These are phyloP conservation scores for Yamadazyma laniorum DNA, from an alignment of 805 yeast genomes.

Conservation along the genomic window DNA sequence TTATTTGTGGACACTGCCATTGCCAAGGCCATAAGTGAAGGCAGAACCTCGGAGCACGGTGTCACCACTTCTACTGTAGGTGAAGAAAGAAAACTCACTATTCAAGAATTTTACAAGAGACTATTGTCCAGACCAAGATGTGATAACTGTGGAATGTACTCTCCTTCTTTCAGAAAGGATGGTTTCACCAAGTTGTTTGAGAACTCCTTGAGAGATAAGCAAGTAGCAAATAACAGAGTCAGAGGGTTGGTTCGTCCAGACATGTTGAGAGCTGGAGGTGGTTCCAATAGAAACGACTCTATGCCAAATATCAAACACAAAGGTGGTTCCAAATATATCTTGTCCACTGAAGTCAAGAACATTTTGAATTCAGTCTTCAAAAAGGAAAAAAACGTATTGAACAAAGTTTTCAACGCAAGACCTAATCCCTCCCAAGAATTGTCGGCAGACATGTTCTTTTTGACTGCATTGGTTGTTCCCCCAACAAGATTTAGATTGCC, in stretches of 20 bases:
- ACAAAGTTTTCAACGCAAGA: slow-evolving; percentile 77
- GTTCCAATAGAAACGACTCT: slow-evolving; percentile 18
- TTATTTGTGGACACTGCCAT: slow-evolving; percentile 70
- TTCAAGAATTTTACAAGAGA: slow-evolving; percentile 73
- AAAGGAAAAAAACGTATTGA: slow-evolving; percentile 66
- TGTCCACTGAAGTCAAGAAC: slow-evolving; percentile 84
- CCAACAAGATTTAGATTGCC: slow-evolving; percentile 96
- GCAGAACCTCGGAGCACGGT: slow-evolving; percentile 66
- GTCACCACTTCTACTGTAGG: slow-evolving; percentile 78
- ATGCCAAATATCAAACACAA: slow-evolving; percentile 57
- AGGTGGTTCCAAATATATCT: slow-evolving; percentile 78
- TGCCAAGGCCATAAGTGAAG: slow-evolving; percentile 70
- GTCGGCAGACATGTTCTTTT: slow-evolving; percentile 82
- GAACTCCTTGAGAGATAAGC: slow-evolving; percentile 79
- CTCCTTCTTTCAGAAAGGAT: slow-evolving; percentile 92
- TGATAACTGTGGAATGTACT: slow-evolving; percentile 93
- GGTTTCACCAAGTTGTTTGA: slow-evolving; percentile 93
- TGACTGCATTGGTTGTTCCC: slow-evolving; percentile 87
- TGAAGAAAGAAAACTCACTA: slow-evolving; percentile 77
- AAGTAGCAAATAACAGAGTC: slow-evolving; percentile 73
- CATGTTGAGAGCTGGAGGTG: slow-evolving; percentile 42
- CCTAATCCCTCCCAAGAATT: slow-evolving; percentile 49
- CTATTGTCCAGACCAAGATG: slow-evolving; percentile 79
- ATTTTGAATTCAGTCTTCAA: slow-evolving; percentile 72
- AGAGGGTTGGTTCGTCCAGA: slow-evolving; percentile 76